phyloP scores from a whole-genome alignment of 768 basidiomycete species.

The Suillus placidus region DNA sequence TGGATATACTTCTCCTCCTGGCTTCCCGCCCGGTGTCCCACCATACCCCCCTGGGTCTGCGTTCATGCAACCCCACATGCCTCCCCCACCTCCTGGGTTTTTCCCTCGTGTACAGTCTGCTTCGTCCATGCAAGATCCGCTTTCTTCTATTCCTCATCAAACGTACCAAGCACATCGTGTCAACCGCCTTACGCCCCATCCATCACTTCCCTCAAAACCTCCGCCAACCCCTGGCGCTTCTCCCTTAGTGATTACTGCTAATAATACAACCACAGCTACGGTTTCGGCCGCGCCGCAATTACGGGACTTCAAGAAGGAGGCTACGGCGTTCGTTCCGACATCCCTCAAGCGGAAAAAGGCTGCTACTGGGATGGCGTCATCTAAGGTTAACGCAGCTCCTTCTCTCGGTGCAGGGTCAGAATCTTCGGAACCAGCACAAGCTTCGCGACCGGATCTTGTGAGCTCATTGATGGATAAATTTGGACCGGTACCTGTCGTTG shows the following conservation, averaged over 20 bases:
- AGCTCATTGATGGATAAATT: constrained; percentile 63
- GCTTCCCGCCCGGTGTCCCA: constrained; percentile 24
- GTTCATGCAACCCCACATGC: constrained; percentile 24
- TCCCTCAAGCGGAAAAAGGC: constrained; percentile 76
- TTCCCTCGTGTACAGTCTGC: constrained; percentile 56
- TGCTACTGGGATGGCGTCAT: constrained; percentile 33
- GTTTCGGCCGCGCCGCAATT: constrained; percentile 86
- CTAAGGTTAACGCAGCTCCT: constrained; percentile 68
- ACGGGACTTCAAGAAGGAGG: constrained; percentile 94
- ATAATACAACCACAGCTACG: constrained; percentile 56
- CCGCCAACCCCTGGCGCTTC: constrained; percentile 38
- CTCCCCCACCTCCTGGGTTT: constrained; percentile 65
- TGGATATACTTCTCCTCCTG: constrained; percentile 11
- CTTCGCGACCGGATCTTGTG: constrained; percentile 67
- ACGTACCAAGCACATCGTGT: constrained; percentile 77
- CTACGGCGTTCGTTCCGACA: constrained; percentile 87
- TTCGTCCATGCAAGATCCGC: constrained; percentile 70
- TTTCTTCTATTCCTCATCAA: constrained; percentile 74
- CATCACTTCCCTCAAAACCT: constrained; percentile 49
- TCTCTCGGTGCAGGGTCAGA: constrained; percentile 41
- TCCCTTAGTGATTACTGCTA: constrained; percentile 34
- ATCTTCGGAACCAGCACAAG: constrained; percentile 27
- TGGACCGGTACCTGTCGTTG: constrained; percentile 41
- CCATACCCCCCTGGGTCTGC: constrained; percentile 33
- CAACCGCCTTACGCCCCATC: constrained; percentile 40